phyloP scores from a whole-genome alignment of 768 basidiomycete genomes.

The Epithele typhae region DNA sequence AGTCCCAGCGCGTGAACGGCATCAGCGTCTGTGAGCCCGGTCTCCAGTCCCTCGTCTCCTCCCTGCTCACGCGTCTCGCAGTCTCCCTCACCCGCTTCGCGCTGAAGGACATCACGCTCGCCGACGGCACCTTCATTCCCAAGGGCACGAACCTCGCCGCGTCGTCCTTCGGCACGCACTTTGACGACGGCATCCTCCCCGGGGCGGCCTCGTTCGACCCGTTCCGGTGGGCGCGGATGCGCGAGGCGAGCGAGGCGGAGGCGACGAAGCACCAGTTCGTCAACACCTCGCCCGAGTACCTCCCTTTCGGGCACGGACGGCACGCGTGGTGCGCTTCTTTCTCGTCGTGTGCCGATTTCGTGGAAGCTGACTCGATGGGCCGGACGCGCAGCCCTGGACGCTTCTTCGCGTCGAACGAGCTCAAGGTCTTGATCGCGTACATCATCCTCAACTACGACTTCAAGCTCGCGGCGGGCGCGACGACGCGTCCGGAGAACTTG shows the following conservation, averaged over 20 bases:
- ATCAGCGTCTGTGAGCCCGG: constrained; percentile 11
- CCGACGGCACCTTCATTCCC: constrained; percentile 39
- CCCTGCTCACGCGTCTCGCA: constrained; percentile 2
- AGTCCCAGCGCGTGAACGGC: constrained; percentile 26
- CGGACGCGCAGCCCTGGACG: constrained; percentile 26
- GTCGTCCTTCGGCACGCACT: constrained; percentile 28
- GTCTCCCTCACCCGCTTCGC: constrained; percentile 29
- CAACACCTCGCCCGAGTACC: constrained; percentile 8
- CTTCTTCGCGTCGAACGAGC: constrained; percentile 28
- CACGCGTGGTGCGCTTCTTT: constrained; percentile 12
- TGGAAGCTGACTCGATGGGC: not conserved
- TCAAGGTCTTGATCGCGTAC: constrained; percentile 31
- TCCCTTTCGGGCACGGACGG: constrained; percentile 13
- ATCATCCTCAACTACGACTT: constrained; percentile 29
- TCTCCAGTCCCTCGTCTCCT: not conserved
- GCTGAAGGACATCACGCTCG: constrained; percentile 37
- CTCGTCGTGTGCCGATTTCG: too few species aligned
- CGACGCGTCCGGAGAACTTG: too few species aligned
- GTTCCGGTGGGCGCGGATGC: constrained; percentile 32
- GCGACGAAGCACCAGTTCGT: constrained; percentile 7
- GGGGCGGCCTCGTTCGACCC: constrained; percentile 37
- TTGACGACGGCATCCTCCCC: constrained; percentile 26
- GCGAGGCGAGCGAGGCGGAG: constrained; percentile 13
- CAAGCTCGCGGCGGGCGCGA: constrained; percentile 10
- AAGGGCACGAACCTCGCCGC: constrained; percentile 32